Percentiles rank a stretch among this genome's conserved stretches.
Evolutionary conservation across 371 early-diverging fungal genomes (phyloP).

Genomic region (Mortierella sp.): DNA sequence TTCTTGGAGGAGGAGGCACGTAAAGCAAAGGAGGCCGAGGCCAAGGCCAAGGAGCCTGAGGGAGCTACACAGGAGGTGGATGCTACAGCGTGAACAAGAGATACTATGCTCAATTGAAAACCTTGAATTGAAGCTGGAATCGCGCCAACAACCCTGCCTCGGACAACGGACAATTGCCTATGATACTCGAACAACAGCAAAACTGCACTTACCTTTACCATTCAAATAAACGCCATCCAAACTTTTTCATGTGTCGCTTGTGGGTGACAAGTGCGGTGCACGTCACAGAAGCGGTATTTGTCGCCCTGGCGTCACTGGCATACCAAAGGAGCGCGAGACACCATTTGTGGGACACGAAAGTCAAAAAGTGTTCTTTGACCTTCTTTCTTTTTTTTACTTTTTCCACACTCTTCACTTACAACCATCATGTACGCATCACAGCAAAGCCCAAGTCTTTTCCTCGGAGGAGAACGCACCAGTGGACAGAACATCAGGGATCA

Average conservation of each 20-base stretch:
- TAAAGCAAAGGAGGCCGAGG: slow-evolving; percentile 36
- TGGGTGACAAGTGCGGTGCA: background rate
- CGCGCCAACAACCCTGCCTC: no score
- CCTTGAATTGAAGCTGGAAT: background rate
- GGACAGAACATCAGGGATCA: slow-evolving; percentile 96
- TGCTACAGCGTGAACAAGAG: slow-evolving; percentile 26
- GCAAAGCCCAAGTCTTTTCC: slow-evolving; percentile 68
- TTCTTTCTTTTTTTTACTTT: slow-evolving; percentile 10
- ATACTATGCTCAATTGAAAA: background rate
- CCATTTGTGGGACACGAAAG: background rate
- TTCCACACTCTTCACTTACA: background rate
- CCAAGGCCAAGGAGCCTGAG: slow-evolving; percentile 33
- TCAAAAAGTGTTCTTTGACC: slow-evolving; percentile 11
- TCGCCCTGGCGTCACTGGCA: slow-evolving; percentile 3
- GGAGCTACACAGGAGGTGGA: slow-evolving; percentile 32
- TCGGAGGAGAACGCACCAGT: slow-evolving; percentile 93
- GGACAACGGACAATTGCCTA: background rate
- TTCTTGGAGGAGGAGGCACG: slow-evolving; percentile 48
- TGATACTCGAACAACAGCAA: background rate
- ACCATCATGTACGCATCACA: slow-evolving; percentile 51
- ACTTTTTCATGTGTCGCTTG: background rate
- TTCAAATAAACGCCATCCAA: background rate
- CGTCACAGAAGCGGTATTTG: background rate
- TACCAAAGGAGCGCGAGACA: background rate
- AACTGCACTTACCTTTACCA: background rate